Percentiles rank a stretch among this genome's conserved stretches.
Evolutionary conservation across 345 rosid species (phyloP).

Genomic region (Bruguiera gymnorhiza): DNA sequence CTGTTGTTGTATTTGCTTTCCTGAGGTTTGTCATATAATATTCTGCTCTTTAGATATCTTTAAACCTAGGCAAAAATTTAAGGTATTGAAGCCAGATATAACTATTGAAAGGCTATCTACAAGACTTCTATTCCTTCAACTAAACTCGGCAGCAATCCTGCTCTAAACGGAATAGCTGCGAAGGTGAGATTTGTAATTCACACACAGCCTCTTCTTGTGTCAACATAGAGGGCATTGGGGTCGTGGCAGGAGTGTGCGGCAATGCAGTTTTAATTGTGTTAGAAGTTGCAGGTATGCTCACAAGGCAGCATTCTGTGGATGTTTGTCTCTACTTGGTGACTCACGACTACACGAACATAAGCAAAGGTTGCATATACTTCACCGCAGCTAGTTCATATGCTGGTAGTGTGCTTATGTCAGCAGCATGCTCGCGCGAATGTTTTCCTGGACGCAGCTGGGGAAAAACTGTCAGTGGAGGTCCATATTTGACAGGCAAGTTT

Average conservation of each 20-base stretch:
- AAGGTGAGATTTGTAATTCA: conserved; percentile 43
- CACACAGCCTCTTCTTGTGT: not conserved
- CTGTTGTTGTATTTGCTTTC: not conserved
- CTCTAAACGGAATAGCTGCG: conserved; percentile 37
- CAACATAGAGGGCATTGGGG: not conserved
- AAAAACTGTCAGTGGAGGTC: conserved; percentile 78
- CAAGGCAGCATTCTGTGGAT: no score
- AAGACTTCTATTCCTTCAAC: conserved; percentile 45
- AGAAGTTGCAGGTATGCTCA: no score
- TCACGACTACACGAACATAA: not conserved
- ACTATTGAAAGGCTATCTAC: conserved; percentile 61
- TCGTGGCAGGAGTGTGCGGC: not conserved
- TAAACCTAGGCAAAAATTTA: conserved; percentile 1
- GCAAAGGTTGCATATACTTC: no score
- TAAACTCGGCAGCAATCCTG: conserved; percentile 48
- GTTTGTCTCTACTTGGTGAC: not conserved
- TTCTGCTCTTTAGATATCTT: not conserved
- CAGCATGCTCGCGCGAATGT: not conserved
- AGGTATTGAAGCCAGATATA: conserved; percentile 67
- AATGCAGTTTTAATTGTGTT: no score
- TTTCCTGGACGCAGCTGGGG: conserved; percentile 54
- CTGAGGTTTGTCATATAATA: not conserved
- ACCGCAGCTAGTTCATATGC: no score
- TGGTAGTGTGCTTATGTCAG: not conserved
- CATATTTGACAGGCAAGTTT: conserved; percentile 49